Evolutionary conservation across 768 basidiomycete genomes (phyloP).

Genomic region (Pisolithus sp.): DNA sequence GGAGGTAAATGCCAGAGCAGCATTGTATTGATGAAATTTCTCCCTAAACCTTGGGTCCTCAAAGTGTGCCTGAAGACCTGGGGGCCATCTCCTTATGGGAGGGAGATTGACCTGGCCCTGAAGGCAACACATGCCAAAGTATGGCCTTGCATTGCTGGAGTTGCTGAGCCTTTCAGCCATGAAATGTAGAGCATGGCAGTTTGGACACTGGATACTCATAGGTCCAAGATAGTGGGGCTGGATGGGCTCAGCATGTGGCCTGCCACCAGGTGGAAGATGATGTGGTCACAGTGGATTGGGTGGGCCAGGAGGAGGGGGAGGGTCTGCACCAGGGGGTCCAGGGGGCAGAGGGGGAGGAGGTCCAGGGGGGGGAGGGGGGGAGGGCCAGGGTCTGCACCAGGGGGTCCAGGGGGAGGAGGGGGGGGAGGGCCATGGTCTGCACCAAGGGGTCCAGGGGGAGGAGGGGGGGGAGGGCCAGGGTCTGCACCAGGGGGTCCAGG

Average conservation of each 20-base stretch:
- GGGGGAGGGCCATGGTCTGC: no score
- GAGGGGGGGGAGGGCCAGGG: no score
- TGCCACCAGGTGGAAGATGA: conserved; percentile 1
- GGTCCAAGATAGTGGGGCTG: neutral
- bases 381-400: no score
- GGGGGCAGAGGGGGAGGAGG: no score
- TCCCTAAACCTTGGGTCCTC: conserved; percentile 17
- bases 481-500: neutral
- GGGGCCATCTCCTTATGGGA: conserved; percentile 8
- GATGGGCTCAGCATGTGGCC: conserved; percentile 10
- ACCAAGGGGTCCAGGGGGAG: no score
- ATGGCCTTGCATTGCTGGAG: neutral
- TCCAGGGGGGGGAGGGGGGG: no score
- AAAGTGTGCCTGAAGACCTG: conserved; percentile 6
- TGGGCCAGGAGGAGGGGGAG: no score
- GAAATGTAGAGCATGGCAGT: conserved; percentile 18
- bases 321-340: no score
- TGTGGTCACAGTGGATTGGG: no score
- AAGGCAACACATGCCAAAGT: conserved; percentile 25
- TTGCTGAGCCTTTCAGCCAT: conserved; percentile 5
- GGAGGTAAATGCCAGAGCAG: conserved; percentile 36
- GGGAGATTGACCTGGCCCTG: conserved; percentile 20
- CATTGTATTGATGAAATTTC: conserved; percentile 34
- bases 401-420: no score
- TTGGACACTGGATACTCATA: conserved; percentile 5